Evolutionary conservation across 2,329 filamentous ascomycete species (phyloP).

Genomic region (Botrytis squamosa): DNA sequence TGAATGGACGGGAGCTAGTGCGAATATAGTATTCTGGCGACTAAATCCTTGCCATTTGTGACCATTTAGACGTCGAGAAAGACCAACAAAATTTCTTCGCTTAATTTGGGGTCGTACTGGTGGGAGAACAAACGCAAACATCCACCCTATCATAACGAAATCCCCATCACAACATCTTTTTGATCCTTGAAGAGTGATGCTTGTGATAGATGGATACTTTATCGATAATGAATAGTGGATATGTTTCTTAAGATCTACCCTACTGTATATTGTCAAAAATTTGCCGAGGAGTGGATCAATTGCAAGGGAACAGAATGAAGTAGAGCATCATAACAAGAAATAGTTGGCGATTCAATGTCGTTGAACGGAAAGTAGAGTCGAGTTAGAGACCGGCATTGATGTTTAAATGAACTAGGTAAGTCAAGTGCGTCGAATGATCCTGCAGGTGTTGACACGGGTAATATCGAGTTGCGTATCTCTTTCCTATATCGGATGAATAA

Average conservation of each 20-base stretch:
- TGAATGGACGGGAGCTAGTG: conserved; percentile 23
- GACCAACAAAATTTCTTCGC: not conserved
- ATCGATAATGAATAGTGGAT: not conserved
- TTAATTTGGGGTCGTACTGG: conserved; percentile 9
- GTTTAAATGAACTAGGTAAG: not conserved
- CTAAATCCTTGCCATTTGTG: conserved; percentile 25
- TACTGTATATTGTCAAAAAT: not conserved
- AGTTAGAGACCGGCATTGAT: not conserved
- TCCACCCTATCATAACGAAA: conserved; percentile 10
- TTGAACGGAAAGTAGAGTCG: not conserved
- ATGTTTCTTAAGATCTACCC: conserved; percentile 10
- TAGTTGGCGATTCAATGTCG: not conserved
- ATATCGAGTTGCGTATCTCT: not conserved
- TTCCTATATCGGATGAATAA: conserved; percentile 16
- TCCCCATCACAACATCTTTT: conserved; percentile 5
- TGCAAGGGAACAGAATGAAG: not conserved
- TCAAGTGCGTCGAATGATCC: conserved; percentile 16
- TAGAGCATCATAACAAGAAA: not conserved
- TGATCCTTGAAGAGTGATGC: conserved; percentile 4
- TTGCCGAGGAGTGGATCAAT: conserved; percentile 13
- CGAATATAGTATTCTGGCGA: conserved; percentile 23
- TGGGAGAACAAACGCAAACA: conserved; percentile 16
- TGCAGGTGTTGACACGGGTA: conserved; percentile 11
- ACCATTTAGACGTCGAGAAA: conserved; percentile 13
- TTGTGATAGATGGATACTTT: conserved; percentile 10